Evolutionary conservation across 352 stramenopile species (phyloP), one percentile per base, ranked within the genome.

Genomic region (Pythium apleroticum): DNA sequence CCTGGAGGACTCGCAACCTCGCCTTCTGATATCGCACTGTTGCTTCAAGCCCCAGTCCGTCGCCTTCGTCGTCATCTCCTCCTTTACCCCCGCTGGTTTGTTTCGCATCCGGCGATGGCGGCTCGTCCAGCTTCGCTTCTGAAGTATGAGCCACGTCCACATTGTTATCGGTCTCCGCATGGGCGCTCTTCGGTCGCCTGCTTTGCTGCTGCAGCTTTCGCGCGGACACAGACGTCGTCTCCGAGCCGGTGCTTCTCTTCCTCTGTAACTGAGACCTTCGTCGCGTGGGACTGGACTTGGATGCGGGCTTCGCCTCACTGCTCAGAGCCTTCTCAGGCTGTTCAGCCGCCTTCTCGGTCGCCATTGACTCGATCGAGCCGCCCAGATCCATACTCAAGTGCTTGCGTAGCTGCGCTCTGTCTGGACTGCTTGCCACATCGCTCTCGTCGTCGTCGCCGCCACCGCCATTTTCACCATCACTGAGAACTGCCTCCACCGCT

Each of bases 1-100:
- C 81, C 56, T 93, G 83, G 12, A 93, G 72, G 22, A 93, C 73
- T 10, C 80, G 83, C 9, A 93, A 62, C 11, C 84, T 73, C 4
- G 83, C 81, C 68, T 91, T 91, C 55, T 93, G 85, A 55, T 90
- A 90, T 22, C 85, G 73, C 15, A 92, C 56, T 0, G 85, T 89
- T 22, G 81, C 76, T 39, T 91, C 84, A 0, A 86, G 52, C 2
- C 83, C 75, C 0, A 90, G 67, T 43, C 78, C 80, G 53, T 85
- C 73, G 0, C 71, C 72, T 0, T 62, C 53, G 7, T 19, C 60
- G 10, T 54, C 43, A 4, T 25, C 43, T 27, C 43, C 43, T 15
- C n/a, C n/a, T 15, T n/a, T 3, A 11, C 39, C 39, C 8, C 39
- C 30, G 8, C 25, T 20, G 28, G 9, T n/a, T 30, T 52, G 52